A percentile compares a stretch with the other conserved stretches of the same genome.
Conservation (phyloP, 148 eudicot genomes). For the Rhododendron vialii region DNA sequence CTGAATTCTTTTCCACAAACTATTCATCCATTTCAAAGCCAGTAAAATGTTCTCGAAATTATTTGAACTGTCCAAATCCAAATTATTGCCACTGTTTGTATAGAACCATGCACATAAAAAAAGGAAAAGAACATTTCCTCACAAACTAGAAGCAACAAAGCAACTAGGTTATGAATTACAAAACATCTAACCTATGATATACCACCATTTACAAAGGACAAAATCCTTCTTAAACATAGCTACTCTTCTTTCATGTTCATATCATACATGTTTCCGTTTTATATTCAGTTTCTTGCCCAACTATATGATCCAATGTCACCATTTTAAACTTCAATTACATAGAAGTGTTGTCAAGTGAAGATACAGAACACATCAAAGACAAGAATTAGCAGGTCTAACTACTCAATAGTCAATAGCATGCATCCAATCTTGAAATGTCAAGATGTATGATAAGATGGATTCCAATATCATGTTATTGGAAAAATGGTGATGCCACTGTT, state of each 20-base stretch:
- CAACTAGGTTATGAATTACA: background rate
- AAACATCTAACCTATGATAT: background rate
- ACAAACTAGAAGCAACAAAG: background rate
- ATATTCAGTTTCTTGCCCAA: background rate
- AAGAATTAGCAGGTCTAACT: conserved; percentile 7
- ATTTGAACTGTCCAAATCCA: background rate
- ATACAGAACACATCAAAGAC: background rate
- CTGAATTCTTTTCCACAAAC: background rate
- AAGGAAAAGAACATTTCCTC: background rate
- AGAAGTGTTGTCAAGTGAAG: background rate
- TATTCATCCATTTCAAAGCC: background rate
- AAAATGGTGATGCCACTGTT: background rate
- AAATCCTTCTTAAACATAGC: background rate
- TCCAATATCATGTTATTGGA: background rate
- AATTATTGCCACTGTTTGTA: background rate
- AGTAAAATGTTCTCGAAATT: background rate
- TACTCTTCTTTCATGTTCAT: background rate
- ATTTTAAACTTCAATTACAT: background rate
- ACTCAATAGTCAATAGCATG: background rate
- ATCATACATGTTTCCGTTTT: background rate
- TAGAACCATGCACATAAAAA: background rate
- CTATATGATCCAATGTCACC: background rate
- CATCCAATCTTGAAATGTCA: background rate
- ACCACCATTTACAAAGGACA: background rate
- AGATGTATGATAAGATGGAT: background rate